A percentile compares a stretch with the other conserved stretches of the same genome.
These are phyloP conservation scores for Plantago coronopus DNA, from an alignment of 305 asterid species.

Conservation along the genomic window DNA sequence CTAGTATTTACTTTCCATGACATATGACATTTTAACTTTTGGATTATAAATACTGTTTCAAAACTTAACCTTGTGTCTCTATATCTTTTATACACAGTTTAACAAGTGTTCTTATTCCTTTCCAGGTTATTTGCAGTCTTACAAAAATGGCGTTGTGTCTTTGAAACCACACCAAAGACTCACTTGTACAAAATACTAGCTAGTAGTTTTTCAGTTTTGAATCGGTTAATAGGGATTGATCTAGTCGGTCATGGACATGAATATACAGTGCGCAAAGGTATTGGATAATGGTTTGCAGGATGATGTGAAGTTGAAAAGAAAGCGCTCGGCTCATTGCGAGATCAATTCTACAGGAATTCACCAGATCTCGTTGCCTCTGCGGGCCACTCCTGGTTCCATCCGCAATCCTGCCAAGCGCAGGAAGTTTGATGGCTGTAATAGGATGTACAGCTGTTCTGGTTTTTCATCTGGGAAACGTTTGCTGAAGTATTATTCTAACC, in stretches of 20 bases:
- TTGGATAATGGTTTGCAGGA: conserved; percentile 61
- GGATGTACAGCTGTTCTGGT: conserved; percentile 27
- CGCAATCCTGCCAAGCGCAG: conserved; percentile 49
- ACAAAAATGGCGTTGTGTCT: conserved; percentile 34
- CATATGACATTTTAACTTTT: background rate
- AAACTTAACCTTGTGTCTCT: background rate
- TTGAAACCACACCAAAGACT: conserved; percentile 38
- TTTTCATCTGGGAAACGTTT: conserved; percentile 37
- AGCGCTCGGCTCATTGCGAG: conserved; percentile 36
- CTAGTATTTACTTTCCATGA: background rate
- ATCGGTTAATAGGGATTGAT: conserved; percentile 60
- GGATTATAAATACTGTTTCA: conserved; percentile 9
- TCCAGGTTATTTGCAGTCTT: conserved; percentile 25
- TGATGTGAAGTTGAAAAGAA: conserved; percentile 70
- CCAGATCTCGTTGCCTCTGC: conserved; percentile 39
- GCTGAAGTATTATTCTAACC: conserved; percentile 50
- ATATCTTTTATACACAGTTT: conserved; percentile 2
- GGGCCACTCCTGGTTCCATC: conserved; percentile 29
- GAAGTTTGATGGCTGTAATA: conserved; percentile 44
- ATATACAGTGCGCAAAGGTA: conserved; percentile 71
- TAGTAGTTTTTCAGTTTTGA: conserved; percentile 38
- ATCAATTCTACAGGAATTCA: conserved; percentile 37
- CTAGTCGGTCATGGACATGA: conserved; percentile 52
- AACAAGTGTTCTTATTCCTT: conserved; percentile 11
- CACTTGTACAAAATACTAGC: conserved; percentile 29